Percentiles rank a stretch among this genome's conserved stretches.
phyloP scores from a whole-genome alignment of 202 grass and related monocot genomes.

The Alloteropsis angusta region DNA sequence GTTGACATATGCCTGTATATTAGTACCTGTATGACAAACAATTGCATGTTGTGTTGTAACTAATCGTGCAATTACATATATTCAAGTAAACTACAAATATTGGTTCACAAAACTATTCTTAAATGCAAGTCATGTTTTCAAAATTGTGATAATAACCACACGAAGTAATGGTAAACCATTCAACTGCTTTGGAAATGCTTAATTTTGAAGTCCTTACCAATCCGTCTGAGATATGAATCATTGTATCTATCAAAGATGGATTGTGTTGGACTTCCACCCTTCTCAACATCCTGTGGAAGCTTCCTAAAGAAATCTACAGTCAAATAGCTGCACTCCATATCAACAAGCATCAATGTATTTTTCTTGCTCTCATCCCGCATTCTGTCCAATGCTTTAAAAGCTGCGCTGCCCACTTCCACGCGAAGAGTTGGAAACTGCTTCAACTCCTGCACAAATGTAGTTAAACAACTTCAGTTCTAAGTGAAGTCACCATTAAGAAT shows the following conservation, averaged over 20 bases:
- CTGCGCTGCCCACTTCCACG: conserved; percentile 63
- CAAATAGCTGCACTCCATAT: conserved; percentile 86
- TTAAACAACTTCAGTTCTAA: not conserved
- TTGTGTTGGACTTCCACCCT: conserved; percentile 74
- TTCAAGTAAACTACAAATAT: not conserved
- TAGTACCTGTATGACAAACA: conserved; percentile 39
- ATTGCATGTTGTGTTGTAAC: not conserved
- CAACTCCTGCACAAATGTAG: conserved; percentile 46
- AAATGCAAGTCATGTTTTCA: not conserved
- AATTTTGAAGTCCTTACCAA: conserved; percentile 35
- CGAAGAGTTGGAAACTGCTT: conserved; percentile 80
- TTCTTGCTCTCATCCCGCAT: conserved; percentile 93
- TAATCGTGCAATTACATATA: not conserved
- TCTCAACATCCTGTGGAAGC: conserved; percentile 91
- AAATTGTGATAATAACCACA: not conserved
- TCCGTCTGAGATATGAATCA: conserved; percentile 81
- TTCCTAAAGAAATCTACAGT: conserved; percentile 95
- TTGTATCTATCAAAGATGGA: conserved; percentile 96
- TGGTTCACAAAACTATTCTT: not conserved
- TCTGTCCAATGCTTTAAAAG: conserved; percentile 79
- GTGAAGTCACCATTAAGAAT: not conserved
- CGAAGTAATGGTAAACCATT: not conserved
- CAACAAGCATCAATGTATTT: conserved; percentile 82
- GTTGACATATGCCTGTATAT: conserved; percentile 82
- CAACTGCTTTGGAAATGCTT: not conserved